These are phyloP conservation scores for Wickerhamomyces chaumierensis DNA, from an alignment of 805 yeast species.

Conservation along the genomic window DNA sequence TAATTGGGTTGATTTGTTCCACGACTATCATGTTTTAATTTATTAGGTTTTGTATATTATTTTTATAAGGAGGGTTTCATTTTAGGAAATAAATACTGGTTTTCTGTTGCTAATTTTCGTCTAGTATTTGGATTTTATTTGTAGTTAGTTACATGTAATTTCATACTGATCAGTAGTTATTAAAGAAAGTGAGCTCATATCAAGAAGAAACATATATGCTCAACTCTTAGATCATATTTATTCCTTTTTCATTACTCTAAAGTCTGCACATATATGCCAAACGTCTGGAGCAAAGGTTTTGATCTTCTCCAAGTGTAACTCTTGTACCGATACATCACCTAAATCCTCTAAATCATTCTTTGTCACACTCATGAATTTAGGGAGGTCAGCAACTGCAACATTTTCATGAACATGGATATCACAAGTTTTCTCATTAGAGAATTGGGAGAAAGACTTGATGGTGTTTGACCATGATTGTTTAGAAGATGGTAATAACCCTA, in stretches of 20 bases:
- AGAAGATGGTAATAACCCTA: slow-evolving; percentile 73
- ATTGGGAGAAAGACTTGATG: slow-evolving; percentile 11
- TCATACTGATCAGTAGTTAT: no score
- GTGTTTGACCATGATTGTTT: slow-evolving; percentile 48
- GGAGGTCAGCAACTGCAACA: slow-evolving; percentile 34
- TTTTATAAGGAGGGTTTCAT: no score
- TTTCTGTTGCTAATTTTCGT: no score
- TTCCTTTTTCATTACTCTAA: neutral
- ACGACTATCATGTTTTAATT: no score
- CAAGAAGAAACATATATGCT: no score
- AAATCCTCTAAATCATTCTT: neutral
- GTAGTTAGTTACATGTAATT: no score
- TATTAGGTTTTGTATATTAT: no score
- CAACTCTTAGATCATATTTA: no score
- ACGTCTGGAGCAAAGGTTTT: slow-evolving; percentile 85
- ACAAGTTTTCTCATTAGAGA: slow-evolving; percentile 1
- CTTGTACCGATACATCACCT: neutral
- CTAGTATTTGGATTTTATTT: no score
- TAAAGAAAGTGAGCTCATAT: no score
- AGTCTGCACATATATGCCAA: slow-evolving; percentile 60
- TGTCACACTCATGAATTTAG: slow-evolving; percentile 5
- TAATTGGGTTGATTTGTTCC: no score
- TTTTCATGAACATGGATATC: slow-evolving; percentile 69
- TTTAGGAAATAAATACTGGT: no score
- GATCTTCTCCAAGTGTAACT: slow-evolving; percentile 43